Conservation (phyloP, 75 land plant genomes). For the Picea glauca region DNA sequence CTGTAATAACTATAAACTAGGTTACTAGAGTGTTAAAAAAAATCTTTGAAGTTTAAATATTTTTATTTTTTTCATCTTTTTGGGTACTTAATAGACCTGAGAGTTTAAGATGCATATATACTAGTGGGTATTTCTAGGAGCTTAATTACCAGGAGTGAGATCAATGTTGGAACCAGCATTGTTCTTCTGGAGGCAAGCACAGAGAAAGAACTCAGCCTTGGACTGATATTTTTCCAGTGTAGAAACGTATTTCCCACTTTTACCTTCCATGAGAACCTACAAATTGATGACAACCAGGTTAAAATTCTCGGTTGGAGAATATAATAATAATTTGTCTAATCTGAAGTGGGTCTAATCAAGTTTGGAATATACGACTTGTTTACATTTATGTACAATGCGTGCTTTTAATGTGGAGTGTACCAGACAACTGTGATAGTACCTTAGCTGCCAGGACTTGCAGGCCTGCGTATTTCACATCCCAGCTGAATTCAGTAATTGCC, state of each 20-base stretch:
- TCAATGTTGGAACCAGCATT: constrained; percentile 30
- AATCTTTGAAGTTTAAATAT: no score
- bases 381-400: background rate
- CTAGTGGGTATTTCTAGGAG: no score
- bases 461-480: constrained; percentile 71
- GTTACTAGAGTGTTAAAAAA: no score
- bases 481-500: constrained; percentile 55
- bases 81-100: no score
- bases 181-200: constrained; percentile 50
- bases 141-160: constrained; percentile 43
- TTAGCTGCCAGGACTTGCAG: constrained; percentile 55
- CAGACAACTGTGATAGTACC: constrained; percentile 15
- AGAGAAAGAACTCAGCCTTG: constrained; percentile 50
- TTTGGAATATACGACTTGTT: background rate
- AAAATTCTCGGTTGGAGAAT: background rate
- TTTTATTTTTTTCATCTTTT: no score
- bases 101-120: no score
- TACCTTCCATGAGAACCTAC: constrained; percentile 26
- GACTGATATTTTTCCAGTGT: constrained; percentile 35
- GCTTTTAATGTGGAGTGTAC: background rate
- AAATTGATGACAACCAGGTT: background rate
- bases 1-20: no score
- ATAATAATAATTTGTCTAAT: background rate
- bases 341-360: background rate
- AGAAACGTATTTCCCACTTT: constrained; percentile 13